Conservation (phyloP, 768 basidiomycete species). For the Mycena belliarum region DNA sequence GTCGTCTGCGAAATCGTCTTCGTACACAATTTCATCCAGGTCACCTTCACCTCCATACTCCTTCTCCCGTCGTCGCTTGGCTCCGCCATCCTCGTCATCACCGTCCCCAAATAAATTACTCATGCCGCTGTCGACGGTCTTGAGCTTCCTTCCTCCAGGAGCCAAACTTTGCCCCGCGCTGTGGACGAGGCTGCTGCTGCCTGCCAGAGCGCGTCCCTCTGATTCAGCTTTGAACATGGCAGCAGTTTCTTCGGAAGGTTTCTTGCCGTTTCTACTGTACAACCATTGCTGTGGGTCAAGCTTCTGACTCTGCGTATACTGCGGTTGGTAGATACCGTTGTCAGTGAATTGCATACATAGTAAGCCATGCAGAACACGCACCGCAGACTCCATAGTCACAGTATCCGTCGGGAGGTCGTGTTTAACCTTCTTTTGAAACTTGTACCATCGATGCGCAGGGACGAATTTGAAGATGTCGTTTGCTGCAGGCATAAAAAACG, state of each 20-base stretch:
- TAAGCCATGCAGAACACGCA: conserved; percentile 28
- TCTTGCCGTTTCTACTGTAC: conserved; percentile 59
- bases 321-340: conserved; percentile 15
- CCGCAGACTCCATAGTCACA: conserved; percentile 69
- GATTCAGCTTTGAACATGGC: conserved; percentile 72
- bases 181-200: conserved; percentile 49
- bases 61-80: conserved; percentile 47
- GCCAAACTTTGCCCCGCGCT: conserved; percentile 57
- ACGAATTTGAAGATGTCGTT: conserved; percentile 87
- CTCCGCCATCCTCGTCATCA: conserved; percentile 52
- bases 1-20: conserved; percentile 86
- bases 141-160: conserved; percentile 67
- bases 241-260: conserved; percentile 59
- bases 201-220: conserved; percentile 43
- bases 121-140: conserved; percentile 68
- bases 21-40: conserved; percentile 79
- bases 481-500: conserved; percentile 82
- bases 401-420: conserved; percentile 69
- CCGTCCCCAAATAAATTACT: conserved; percentile 68
- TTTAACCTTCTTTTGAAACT: conserved; percentile 84
- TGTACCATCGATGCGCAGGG: conserved; percentile 88
- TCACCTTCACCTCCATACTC: conserved; percentile 79
- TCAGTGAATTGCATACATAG: conserved; percentile 22
- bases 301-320: conserved; percentile 66
- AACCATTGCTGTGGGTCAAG: conserved; percentile 77